Conservation (phyloP, 768 basidiomycete species). For the Mycena polygramma region DNA sequence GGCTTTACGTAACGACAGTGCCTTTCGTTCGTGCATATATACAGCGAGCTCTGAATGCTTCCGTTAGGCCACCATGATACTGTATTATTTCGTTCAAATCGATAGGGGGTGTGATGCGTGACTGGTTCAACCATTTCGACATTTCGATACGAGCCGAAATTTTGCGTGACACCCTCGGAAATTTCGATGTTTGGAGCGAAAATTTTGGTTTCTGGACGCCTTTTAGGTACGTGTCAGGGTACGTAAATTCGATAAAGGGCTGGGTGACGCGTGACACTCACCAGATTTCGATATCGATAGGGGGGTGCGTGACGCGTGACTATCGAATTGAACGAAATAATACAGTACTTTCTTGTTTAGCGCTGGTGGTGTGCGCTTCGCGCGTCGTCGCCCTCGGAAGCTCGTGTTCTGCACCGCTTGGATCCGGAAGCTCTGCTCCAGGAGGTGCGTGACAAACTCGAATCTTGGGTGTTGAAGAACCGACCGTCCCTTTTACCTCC, state of each 20-base stretch:
- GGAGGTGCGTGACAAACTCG: conserved; percentile 39
- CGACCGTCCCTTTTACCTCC: background rate
- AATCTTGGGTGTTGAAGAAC: background rate
- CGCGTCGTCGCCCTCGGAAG: conserved; percentile 47
- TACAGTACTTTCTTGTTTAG: background rate
- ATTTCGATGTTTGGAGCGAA: too few relatives aligned
- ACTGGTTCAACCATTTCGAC: too few relatives aligned
- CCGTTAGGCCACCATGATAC: too few relatives aligned
- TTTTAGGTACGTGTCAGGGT: too few relatives aligned
- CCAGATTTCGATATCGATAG: too few relatives aligned
- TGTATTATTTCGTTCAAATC: background rate
- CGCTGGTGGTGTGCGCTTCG: conserved; percentile 2
- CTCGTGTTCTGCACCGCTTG: conserved; percentile 53
- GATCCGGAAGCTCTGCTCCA: conserved; percentile 54
- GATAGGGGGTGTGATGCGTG: too few relatives aligned
- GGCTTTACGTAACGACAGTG: background rate
- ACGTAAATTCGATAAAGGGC: too few relatives aligned
- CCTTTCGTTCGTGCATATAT: conserved; percentile 6
- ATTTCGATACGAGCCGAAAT: too few relatives aligned
- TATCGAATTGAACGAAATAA: background rate
- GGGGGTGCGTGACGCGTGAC: too few relatives aligned
- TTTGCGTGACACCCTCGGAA: too few relatives aligned
- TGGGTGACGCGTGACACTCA: too few relatives aligned
- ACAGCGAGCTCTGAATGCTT: background rate
- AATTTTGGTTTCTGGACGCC: too few relatives aligned